phyloP scores from a whole-genome alignment of 208 protist genomes.

The Naegleria lovaniensis region DNA sequence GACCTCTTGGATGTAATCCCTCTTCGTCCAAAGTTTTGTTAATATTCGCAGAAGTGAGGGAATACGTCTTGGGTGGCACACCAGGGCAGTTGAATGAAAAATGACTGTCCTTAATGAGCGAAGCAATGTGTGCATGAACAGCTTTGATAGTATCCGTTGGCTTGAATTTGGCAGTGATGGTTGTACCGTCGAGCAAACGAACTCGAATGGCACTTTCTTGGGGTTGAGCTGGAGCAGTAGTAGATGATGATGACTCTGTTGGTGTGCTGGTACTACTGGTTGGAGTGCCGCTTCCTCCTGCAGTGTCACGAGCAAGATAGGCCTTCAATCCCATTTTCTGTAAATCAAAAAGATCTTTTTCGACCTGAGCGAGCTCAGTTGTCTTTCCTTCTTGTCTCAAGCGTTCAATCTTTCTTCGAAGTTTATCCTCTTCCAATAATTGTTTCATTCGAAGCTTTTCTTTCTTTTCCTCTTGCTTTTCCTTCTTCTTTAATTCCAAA shows the following conservation, averaged over 20 bases:
- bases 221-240: background rate
- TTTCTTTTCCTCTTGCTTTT: constrained; percentile 4
- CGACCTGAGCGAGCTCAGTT: background rate
- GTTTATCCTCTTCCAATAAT: constrained; percentile 29
- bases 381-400: constrained; percentile 9
- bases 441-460: constrained; percentile 13
- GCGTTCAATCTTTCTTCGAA: constrained; percentile 22
- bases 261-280: background rate
- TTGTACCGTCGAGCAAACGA: background rate
- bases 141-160: background rate
- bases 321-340: background rate
- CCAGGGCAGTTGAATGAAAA: background rate
- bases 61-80: background rate
- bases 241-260: background rate
- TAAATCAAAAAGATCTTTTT: background rate
- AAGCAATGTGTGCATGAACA: background rate
- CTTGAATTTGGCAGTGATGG: background rate
- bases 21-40: background rate
- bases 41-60: background rate
- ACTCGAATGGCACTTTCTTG: background rate
- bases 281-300: background rate
- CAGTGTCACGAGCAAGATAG: background rate
- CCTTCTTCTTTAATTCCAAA: background rate
- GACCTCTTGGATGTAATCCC: constrained; percentile 1
- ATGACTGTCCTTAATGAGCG: background rate